phyloP scores from a whole-genome alignment of 2,329 filamentous ascomycete genomes.

The Botryotinia globosa region DNA sequence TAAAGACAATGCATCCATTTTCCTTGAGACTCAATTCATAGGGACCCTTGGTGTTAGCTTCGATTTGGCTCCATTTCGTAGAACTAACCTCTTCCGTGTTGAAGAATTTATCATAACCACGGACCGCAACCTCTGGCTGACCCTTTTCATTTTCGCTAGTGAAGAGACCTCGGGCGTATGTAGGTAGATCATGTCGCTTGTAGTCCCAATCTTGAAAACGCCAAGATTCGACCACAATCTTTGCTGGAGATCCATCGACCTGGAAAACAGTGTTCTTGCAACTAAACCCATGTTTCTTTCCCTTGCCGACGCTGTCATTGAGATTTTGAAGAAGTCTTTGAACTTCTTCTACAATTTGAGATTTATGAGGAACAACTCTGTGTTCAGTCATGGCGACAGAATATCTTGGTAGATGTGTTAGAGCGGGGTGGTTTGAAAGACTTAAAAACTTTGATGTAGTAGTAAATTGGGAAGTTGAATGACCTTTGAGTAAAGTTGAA shows the following conservation, averaged over 20 bases:
- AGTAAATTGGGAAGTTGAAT: neutral
- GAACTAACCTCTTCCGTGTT: conserved; percentile 79
- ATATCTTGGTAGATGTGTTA: neutral
- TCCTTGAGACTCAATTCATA: conserved; percentile 97
- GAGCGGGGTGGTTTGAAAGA: neutral
- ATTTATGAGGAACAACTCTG: conserved; percentile 56
- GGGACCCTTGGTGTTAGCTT: conserved; percentile 72
- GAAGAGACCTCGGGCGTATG: conserved; percentile 90
- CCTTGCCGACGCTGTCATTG: conserved; percentile 50
- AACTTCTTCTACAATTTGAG: conserved; percentile 69
- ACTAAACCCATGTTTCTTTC: conserved; percentile 60
- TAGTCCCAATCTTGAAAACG: conserved; percentile 94
- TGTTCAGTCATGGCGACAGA: conserved; percentile 49
- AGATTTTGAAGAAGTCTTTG: conserved; percentile 49
- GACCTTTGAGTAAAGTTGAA: neutral
- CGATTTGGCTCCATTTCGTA: conserved; percentile 81
- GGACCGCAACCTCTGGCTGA: conserved; percentile 72
- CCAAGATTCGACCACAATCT: conserved; percentile 82
- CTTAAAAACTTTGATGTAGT: neutral
- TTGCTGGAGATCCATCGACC: conserved; percentile 59
- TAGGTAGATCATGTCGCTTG: conserved; percentile 81
- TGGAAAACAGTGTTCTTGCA: conserved; percentile 79
- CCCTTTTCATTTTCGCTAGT: conserved; percentile 68
- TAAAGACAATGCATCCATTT: conserved; percentile 99
- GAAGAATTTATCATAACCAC: conserved; percentile 99